Evolutionary conservation across 805 yeast genomes (phyloP).

Genomic region (Nakazawaea siamensis): DNA sequence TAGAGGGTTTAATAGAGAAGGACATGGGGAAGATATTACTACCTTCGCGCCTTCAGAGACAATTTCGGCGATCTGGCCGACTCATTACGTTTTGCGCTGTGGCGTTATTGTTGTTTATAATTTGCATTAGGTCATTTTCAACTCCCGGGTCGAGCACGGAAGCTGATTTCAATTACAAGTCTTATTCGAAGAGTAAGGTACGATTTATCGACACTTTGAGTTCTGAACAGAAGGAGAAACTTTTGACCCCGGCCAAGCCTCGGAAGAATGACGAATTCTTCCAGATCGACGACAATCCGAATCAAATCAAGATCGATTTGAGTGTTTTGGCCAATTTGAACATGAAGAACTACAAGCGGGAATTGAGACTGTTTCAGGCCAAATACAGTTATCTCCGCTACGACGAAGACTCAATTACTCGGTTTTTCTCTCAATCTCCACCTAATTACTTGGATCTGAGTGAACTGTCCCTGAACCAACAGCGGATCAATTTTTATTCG

Average conservation of each 20-base stretch:
- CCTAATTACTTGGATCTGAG: conserved; percentile 2
- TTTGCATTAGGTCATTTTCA: no score
- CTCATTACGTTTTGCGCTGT: no score
- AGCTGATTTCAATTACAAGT: no score
- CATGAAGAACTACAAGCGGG: conserved; percentile 4
- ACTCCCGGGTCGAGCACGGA: no score
- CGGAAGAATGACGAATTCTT: conserved; percentile 6
- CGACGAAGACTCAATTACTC: conserved; percentile 5
- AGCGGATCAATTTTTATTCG: conserved; percentile 15
- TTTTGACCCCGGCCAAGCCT: conserved; percentile 1
- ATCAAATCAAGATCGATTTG: conserved; percentile 5
- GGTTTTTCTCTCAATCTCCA: conserved; percentile 6
- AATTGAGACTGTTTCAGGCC: conserved; percentile 5
- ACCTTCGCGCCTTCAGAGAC: no score
- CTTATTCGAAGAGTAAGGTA: no score
- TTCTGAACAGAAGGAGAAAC: neutral
- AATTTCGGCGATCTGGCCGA: no score
- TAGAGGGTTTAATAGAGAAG: no score
- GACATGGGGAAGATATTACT: no score
- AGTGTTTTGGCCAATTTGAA: conserved; percentile 2
- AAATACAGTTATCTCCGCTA: conserved; percentile 6
- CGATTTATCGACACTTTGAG: conserved; percentile 9
- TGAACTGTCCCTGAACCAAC: neutral
- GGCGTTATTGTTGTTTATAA: no score
- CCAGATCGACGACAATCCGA: conserved; percentile 6